These are phyloP conservation scores for Podospora bellae-mahoneyi DNA, from an alignment of 495 filamentous ascomycete species.

Conservation along the genomic window DNA sequence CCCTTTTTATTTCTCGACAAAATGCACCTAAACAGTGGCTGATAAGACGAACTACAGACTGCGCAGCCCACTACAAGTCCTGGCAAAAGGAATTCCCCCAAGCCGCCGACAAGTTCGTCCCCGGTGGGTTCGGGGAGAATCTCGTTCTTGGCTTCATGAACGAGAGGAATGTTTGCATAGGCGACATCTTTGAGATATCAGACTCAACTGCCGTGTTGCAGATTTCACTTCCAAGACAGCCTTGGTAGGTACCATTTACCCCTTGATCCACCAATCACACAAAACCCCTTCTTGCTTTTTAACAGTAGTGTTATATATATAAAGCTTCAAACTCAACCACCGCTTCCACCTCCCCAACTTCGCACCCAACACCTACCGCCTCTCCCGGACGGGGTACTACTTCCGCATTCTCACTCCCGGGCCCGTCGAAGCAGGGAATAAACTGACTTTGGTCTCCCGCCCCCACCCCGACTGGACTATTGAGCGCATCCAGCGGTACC, in stretches of 20 bases:
- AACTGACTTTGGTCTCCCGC: slow-evolving; percentile 43
- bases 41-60: slow-evolving; percentile 33
- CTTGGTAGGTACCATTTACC: slow-evolving; percentile 29
- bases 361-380: slow-evolving; percentile 49
- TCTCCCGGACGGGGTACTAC: slow-evolving; percentile 54
- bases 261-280: neutral
- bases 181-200: slow-evolving; percentile 40
- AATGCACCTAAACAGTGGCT: neutral
- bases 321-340: slow-evolving; percentile 53
- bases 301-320: too few species aligned
- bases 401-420: slow-evolving; percentile 51
- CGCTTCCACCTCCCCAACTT: slow-evolving; percentile 54
- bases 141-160: slow-evolving; percentile 49
- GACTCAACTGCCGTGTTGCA: slow-evolving; percentile 18
- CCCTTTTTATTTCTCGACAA: neutral
- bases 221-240: slow-evolving; percentile 49
- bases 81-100: slow-evolving; percentile 47
- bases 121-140: slow-evolving; percentile 59
- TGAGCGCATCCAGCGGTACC: slow-evolving; percentile 52
- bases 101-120: slow-evolving; percentile 40
- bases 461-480: slow-evolving; percentile 53
- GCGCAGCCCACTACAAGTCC: slow-evolving; percentile 48
- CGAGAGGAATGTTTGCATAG: slow-evolving; percentile 57
- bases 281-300: too few species aligned
- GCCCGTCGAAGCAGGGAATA: slow-evolving; percentile 45